Base-by-base conservation (phyloP, 495 filamentous ascomycete species). In the Trichoderma erinaceum region DNA sequence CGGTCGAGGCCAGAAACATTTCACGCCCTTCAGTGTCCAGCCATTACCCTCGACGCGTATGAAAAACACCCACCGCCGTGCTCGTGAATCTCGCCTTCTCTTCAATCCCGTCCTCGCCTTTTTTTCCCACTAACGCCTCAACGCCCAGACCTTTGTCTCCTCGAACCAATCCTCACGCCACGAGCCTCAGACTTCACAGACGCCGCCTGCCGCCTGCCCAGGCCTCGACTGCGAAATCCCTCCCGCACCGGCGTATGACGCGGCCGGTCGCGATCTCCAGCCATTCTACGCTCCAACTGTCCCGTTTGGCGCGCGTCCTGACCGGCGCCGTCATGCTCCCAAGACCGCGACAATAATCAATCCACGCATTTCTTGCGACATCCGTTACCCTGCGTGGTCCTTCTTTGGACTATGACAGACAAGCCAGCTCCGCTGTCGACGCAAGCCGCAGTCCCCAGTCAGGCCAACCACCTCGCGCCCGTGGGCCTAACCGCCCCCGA, bases 341-440 rank as follows among this genome's bases (percentile, higher is more conserved):
- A 82, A 78, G 75, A 77, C 79, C 75, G 69, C 71, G 75, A 73
- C 81, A 78, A 80, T 86, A 82, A 82, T 75, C 69, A 56, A 75
- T 74, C 71, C 72, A 72, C 77, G 71, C 75, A 74, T 74, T 73
- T 71, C 76, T 70, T 74, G 75, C 56, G 56, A 61, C 23, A 81
- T 83, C 81, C 23, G 29, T 25, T 61, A 32, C 56, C 56, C 56
- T 29, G 80, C 81, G 83, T 78, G 82, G 79, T 79, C 76, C 78
- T 80, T 83, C 83, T 68, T 70, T 88, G 86, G 90, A 97, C 89
- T 93, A 97, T 97, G 93, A 97, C 92, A 88, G 92, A 96, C 83
- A 89, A 81, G 83, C 83, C 83, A 81, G 85, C 83, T 80, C 87
- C 86, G 78, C 82, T 84, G 72, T 77, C 77, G 71, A 83, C 83